These are phyloP conservation scores for Tolypocladium endophyticum DNA, from an alignment of 2,329 filamentous ascomycete genomes.

Conservation along the genomic window DNA sequence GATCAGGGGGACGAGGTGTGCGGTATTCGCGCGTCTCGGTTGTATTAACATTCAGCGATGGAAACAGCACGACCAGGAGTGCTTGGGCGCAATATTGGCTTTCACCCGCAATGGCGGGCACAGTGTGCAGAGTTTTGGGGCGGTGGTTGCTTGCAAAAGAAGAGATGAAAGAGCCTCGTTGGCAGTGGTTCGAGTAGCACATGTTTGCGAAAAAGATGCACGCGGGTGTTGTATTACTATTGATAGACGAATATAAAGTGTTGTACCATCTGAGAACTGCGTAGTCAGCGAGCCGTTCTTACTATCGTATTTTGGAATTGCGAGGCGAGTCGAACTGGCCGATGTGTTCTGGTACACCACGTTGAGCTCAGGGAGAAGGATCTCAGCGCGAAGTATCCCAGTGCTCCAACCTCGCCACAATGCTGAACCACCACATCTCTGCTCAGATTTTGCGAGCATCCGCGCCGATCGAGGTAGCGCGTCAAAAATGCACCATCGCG, in stretches of 20 bases:
- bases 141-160: background rate
- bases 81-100: background rate
- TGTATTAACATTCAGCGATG: conserved; percentile 3
- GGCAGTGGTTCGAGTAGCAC: background rate
- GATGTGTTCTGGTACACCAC: too few species aligned
- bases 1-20: background rate
- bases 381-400: too few species aligned
- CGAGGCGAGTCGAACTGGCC: background rate
- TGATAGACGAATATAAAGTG: background rate
- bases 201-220: background rate
- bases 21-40: background rate
- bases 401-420: too few species aligned
- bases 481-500: background rate
- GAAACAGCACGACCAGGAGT: conserved; percentile 1
- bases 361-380: too few species aligned
- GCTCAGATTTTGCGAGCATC: background rate
- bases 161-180: background rate
- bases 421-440: background rate
- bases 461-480: background rate
- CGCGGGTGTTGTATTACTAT: background rate
- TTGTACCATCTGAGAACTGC: background rate
- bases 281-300: background rate
- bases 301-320: background rate
- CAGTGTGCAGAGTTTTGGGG: background rate
- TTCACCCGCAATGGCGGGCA: background rate